Percentiles rank a stretch among this genome's conserved stretches.
These are phyloP conservation scores for Gossypium gossypioides DNA, from an alignment of 441 rosid species.

Conservation along the genomic window DNA sequence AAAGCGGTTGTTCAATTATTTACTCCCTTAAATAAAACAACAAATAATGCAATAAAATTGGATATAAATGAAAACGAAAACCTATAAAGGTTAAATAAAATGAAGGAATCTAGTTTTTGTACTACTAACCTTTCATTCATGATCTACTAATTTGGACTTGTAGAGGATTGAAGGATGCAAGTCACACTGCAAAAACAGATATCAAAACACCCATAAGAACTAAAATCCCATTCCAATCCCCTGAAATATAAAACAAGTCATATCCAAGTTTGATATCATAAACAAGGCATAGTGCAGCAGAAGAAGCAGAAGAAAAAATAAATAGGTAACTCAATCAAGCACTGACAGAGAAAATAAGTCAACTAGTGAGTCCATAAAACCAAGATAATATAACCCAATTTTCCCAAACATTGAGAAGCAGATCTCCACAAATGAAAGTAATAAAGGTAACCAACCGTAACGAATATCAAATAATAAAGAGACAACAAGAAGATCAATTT, in stretches of 20 bases:
- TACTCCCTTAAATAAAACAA: not conserved
- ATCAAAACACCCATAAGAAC: constrained; percentile 17
- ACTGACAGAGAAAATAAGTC: not conserved
- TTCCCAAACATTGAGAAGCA: not conserved
- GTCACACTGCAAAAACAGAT: constrained; percentile 46
- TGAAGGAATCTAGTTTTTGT: not conserved
- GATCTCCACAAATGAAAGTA: not conserved
- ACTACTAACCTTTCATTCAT: constrained; percentile 1
- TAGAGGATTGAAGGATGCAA: constrained; percentile 49
- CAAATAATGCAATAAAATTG: not conserved
- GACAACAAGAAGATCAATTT: not conserved
- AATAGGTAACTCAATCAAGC: not conserved
- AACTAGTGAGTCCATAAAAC: not conserved
- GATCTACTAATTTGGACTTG: constrained; percentile 5
- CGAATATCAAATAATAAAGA: not conserved
- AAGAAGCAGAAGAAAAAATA: not conserved
- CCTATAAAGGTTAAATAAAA: not conserved
- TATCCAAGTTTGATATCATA: not conserved
- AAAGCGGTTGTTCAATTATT: not conserved
- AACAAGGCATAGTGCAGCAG: not conserved
- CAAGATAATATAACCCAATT: not conserved
- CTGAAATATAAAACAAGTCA: not conserved
- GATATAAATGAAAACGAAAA: not conserved
- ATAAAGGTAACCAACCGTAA: not conserved
- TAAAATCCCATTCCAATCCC: not conserved